Evolutionary conservation across 108 stramenopile genomes (phyloP).

Genomic region (Poteriospumella lacustris): DNA sequence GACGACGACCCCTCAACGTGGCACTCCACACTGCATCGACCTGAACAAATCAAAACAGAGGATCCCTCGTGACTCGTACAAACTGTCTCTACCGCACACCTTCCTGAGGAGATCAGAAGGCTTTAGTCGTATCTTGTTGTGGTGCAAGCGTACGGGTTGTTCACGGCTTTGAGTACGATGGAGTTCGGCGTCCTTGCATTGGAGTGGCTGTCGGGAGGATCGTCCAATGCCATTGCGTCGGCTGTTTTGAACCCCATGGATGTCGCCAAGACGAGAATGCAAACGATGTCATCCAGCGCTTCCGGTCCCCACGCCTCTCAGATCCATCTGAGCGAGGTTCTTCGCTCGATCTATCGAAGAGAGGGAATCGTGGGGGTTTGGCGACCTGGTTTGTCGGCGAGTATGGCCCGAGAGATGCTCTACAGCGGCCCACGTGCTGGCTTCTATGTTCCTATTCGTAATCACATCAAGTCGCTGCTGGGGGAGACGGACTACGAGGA

Average conservation of each 20-base stretch:
- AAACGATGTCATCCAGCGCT: neutral
- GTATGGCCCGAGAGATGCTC: neutral
- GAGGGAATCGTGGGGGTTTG: neutral
- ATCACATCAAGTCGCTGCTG: neutral
- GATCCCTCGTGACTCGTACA: too few species aligned
- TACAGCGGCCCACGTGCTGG: neutral
- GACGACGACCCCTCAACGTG: too few species aligned
- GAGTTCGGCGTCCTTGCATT: too few species aligned
- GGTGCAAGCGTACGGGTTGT: too few species aligned
- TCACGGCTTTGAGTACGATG: too few species aligned
- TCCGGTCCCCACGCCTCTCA: neutral
- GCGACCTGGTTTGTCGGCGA: conserved; percentile 11
- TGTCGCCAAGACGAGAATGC: neutral
- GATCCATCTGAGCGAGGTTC: neutral
- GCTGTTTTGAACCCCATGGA: conserved; percentile 1
- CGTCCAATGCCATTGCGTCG: conserved; percentile 4
- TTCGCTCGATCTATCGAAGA: neutral
- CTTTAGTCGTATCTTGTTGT: too few species aligned
- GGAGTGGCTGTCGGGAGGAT: neutral
- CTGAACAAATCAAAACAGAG: too few species aligned
- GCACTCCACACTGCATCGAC: too few species aligned
- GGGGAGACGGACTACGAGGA: neutral
- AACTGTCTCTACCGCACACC: too few species aligned
- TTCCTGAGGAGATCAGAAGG: too few species aligned
- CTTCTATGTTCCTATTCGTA: conserved; percentile 13